phyloP scores from a whole-genome alignment of 148 eudicot genomes.

The Silene conica region DNA sequence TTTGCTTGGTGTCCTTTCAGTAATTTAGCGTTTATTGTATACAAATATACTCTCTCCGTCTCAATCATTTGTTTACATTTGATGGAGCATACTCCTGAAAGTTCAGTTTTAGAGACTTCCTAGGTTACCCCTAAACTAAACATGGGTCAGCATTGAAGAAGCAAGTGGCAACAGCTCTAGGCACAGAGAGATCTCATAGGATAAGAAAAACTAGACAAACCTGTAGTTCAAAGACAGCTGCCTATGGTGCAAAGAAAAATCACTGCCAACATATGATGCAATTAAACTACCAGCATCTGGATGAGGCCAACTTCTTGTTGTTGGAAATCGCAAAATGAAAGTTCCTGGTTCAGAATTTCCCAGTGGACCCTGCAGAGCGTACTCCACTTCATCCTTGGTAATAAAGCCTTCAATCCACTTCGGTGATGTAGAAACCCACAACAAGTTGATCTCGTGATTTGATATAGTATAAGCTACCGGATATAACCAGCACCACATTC shows the following conservation, averaged over 20 bases:
- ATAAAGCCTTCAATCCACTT: conserved; percentile 87
- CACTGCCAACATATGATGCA: conserved; percentile 74
- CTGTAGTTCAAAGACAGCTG: conserved; percentile 75
- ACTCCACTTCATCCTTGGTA: conserved; percentile 91
- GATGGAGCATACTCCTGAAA: no score
- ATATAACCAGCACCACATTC: conserved; percentile 89
- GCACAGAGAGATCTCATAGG: background rate
- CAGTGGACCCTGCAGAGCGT: conserved; percentile 49
- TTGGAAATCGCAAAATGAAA: conserved; percentile 84
- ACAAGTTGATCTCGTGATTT: conserved; percentile 41
- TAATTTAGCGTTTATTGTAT: background rate
- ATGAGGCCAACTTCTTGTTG: conserved; percentile 98
- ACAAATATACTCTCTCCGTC: no score
- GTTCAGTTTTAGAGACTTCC: background rate
- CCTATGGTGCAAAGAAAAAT: conserved; percentile 68
- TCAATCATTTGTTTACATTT: no score
- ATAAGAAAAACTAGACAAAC: conserved; percentile 28
- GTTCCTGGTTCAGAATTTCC: conserved; percentile 78
- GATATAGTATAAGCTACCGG: conserved; percentile 84
- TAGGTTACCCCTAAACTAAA: background rate
- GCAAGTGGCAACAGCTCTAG: background rate
- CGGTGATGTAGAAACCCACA: conserved; percentile 63
- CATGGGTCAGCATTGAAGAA: background rate
- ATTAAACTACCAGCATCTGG: conserved; percentile 94
- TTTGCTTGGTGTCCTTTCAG: background rate